phyloP scores from a whole-genome alignment of 352 stramenopile genomes.

The Blastocystis sp. region DNA sequence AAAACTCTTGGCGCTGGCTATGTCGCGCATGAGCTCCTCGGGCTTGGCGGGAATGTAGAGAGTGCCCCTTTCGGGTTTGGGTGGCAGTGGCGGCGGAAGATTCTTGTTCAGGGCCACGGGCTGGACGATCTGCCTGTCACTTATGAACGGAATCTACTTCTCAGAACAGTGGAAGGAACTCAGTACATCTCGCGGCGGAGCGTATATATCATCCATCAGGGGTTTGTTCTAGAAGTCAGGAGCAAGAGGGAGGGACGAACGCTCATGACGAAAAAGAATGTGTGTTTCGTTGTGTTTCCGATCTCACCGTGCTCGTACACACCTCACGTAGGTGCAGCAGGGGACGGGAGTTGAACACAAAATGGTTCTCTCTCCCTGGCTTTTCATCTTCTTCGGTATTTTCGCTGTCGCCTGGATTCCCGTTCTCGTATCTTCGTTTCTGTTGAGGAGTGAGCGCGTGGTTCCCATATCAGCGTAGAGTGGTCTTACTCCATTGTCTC shows the following conservation, averaged over 20 bases:
- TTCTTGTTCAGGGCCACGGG: background rate
- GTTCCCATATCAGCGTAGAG: background rate
- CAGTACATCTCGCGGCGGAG: background rate
- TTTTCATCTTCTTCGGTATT: background rate
- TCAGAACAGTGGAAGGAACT: background rate
- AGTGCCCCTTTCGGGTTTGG: background rate
- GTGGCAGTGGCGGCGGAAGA: constrained; percentile 22
- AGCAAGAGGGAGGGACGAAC: background rate
- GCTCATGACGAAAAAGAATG: background rate
- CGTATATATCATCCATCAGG: background rate
- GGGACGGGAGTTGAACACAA: background rate
- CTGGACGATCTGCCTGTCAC: background rate
- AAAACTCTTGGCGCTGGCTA: background rate
- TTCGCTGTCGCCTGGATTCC: constrained; percentile 5
- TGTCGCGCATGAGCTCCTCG: background rate
- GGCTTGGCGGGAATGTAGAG: constrained; percentile 20
- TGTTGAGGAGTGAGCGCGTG: background rate
- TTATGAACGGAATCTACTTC: background rate
- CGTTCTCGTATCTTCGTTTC: background rate
- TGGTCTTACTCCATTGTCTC: background rate
- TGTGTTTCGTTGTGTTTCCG: background rate
- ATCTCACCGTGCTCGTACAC: too few species aligned
- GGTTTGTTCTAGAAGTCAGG: background rate
- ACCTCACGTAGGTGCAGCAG: too few species aligned
- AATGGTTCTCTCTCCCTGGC: background rate